Evolutionary conservation across 495 filamentous ascomycete genomes (phyloP).

Genomic region (Aspergillus carlsbadensis): DNA sequence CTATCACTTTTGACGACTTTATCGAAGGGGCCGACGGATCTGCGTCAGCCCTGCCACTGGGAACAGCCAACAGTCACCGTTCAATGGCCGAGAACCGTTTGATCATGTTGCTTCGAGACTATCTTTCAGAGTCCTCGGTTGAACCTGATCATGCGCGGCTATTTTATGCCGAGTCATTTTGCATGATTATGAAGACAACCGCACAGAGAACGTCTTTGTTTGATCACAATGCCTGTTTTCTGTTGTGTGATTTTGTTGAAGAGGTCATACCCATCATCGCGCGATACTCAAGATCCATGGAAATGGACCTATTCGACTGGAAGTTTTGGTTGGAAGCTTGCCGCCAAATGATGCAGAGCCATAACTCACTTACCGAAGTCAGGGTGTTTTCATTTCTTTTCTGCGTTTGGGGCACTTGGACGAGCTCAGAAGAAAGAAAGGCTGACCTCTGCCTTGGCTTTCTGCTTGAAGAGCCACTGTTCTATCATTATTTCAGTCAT

Average conservation of each 20-base stretch:
- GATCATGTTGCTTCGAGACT: constrained; percentile 82
- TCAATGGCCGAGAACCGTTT: constrained; percentile 92
- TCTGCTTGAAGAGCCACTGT: constrained; percentile 73
- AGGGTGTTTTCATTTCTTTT: constrained; percentile 86
- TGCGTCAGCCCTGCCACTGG: constrained; percentile 63
- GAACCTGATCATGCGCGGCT: constrained; percentile 56
- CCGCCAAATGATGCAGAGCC: constrained; percentile 77
- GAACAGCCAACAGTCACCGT: constrained; percentile 65
- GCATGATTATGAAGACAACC: constrained; percentile 66
- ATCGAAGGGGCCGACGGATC: constrained; percentile 68
- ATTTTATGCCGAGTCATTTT: constrained; percentile 79
- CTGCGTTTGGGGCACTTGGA: constrained; percentile 74
- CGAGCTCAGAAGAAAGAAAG: constrained; percentile 66
- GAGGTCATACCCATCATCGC: constrained; percentile 65
- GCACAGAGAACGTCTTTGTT: constrained; percentile 77
- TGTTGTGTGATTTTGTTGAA: constrained; percentile 89
- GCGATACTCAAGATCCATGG: constrained; percentile 53
- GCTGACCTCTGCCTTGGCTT: constrained; percentile 72
- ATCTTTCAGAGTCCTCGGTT: constrained; percentile 68
- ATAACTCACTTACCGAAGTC: constrained; percentile 93
- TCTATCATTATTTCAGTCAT: constrained; percentile 86
- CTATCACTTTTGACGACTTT: constrained; percentile 75
- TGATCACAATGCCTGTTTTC: constrained; percentile 86
- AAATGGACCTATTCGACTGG: constrained; percentile 64
- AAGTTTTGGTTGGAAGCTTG: constrained; percentile 86